phyloP scores from a whole-genome alignment of 331 rosid genomes.

The Acacia concinna region DNA sequence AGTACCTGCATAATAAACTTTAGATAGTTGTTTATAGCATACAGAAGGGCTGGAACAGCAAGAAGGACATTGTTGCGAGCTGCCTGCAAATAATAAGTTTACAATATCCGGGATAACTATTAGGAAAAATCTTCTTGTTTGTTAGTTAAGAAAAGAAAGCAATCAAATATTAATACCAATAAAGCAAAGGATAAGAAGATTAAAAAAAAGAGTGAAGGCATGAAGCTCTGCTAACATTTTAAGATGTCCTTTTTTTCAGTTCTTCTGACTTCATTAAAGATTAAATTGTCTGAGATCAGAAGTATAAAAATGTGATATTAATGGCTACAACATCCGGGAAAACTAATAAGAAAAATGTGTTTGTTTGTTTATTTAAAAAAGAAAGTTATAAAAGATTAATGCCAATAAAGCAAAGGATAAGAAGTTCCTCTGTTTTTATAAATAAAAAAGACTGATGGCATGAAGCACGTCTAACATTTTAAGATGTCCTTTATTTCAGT shows the following conservation, averaged over 20 bases:
- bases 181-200: too few species aligned
- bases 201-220: too few species aligned
- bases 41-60: constrained; percentile 93
- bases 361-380: background rate
- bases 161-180: background rate
- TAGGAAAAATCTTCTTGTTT: background rate
- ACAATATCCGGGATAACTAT: constrained; percentile 26
- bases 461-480: constrained; percentile 9
- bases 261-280: too few species aligned
- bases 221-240: too few species aligned
- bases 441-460: background rate
- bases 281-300: too few species aligned
- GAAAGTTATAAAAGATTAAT: too few species aligned
- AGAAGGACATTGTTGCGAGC: constrained; percentile 96
- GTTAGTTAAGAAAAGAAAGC: background rate
- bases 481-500: background rate
- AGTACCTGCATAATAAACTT: constrained; percentile 97
- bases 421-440: background rate
- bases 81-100: constrained; percentile 59
- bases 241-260: too few species aligned
- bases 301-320: too few species aligned
- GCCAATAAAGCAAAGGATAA: background rate
- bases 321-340: constrained; percentile 22
- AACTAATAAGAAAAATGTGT: constrained; percentile 10
- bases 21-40: constrained; percentile 95